phyloP scores from a whole-genome alignment of 306 rosid species.

The Medicago arabica region DNA sequence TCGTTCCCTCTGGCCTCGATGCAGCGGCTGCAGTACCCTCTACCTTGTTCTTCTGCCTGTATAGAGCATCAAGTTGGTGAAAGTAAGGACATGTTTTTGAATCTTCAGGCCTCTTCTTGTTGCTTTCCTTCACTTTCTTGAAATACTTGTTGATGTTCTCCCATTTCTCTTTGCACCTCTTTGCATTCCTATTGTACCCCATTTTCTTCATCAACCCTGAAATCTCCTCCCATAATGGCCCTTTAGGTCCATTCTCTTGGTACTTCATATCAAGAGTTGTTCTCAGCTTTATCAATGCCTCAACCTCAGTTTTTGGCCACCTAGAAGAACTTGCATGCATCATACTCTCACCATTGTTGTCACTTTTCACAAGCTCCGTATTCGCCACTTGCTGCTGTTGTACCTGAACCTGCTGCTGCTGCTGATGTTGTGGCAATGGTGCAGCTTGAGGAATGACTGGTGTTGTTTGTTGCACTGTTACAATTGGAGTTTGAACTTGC shows the following conservation, averaged over 20 bases:
- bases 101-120: slow-evolving; percentile 83
- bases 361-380: slow-evolving; percentile 44
- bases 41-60: slow-evolving; percentile 61
- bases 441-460: slow-evolving; percentile 15
- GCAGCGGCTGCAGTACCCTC: background rate
- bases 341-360: slow-evolving; percentile 48
- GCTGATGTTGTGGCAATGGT: background rate
- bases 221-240: slow-evolving; percentile 94
- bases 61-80: slow-evolving; percentile 71
- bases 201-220: slow-evolving; percentile 66
- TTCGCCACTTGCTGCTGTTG: slow-evolving; percentile 18
- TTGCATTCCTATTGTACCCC: slow-evolving; percentile 77
- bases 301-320: slow-evolving; percentile 90
- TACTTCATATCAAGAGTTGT: slow-evolving; percentile 68
- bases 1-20: slow-evolving; percentile 45
- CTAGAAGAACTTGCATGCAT: slow-evolving; percentile 57
- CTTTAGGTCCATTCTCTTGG: slow-evolving; percentile 84
- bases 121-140: slow-evolving; percentile 95
- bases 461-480: slow-evolving; percentile 14
- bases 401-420: background rate
- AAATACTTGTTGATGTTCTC: slow-evolving; percentile 97
- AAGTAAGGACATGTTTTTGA: slow-evolving; percentile 94
- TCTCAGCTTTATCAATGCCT: slow-evolving; percentile 70
- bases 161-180: slow-evolving; percentile 98
- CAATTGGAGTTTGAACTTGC: background rate